phyloP scores from a whole-genome alignment of 2,329 filamentous ascomycete species.

The Botrytis fragariae region DNA sequence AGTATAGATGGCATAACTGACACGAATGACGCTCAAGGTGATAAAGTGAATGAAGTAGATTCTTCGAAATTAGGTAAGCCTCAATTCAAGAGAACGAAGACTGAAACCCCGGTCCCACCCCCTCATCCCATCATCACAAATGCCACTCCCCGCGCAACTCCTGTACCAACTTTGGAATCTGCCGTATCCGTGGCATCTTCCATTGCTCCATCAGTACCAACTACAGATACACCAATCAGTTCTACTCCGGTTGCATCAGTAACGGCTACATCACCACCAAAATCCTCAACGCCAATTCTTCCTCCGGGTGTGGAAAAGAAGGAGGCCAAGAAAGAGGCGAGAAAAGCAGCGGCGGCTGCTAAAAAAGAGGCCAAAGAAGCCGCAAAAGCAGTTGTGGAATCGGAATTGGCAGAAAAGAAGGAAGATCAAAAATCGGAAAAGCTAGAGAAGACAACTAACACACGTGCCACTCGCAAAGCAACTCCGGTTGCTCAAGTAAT shows the following conservation, averaged over 20 bases:
- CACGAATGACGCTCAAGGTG: constrained; percentile 23
- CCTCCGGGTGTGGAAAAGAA: constrained; percentile 35
- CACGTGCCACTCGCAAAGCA: constrained; percentile 17
- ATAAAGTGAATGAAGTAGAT: constrained; percentile 21
- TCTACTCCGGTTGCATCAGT: constrained; percentile 21
- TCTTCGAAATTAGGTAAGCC: constrained; percentile 38
- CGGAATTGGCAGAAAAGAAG: constrained; percentile 12
- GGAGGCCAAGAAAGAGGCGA: constrained; percentile 30
- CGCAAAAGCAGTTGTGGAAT: background rate
- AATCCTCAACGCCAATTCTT: constrained; percentile 40
- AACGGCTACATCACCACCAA: constrained; percentile 31
- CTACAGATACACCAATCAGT: constrained; percentile 22
- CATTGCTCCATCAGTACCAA: constrained; percentile 22
- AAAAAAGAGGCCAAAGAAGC: constrained; percentile 16
- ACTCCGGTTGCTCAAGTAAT: constrained; percentile 22
- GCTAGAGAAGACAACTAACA: constrained; percentile 14
- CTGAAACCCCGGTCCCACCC: constrained; percentile 55
- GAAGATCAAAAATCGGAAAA: constrained; percentile 13
- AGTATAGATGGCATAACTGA: constrained; percentile 29
- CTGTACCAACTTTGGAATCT: constrained; percentile 25
- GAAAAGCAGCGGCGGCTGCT: background rate
- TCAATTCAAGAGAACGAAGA: constrained; percentile 53
- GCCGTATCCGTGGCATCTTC: constrained; percentile 28
- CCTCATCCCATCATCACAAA: constrained; percentile 39
- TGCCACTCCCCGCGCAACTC: constrained; percentile 37